Percentiles rank a stretch among this genome's conserved stretches.
phyloP scores from a whole-genome alignment of 2,329 filamentous ascomycete species.

The Whalleya microplaca region DNA sequence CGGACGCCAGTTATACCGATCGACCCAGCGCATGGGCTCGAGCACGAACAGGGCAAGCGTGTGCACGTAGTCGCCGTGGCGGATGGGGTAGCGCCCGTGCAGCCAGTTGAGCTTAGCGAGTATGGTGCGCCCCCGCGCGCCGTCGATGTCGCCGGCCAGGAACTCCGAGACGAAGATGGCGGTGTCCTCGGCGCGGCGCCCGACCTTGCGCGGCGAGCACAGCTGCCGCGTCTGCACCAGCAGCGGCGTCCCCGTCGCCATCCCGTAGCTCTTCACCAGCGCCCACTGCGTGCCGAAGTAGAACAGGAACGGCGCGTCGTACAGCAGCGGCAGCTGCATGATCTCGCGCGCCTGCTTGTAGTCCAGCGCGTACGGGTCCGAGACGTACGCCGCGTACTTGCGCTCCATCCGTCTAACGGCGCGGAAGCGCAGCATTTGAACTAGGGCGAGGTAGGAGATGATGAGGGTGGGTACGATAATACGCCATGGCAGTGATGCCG shows the following conservation, averaged over 20 bases:
- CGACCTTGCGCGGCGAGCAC: slow-evolving; percentile 22
- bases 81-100: slow-evolving; percentile 27
- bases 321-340: slow-evolving; percentile 23
- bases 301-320: slow-evolving; percentile 26
- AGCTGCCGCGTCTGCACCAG: slow-evolving; percentile 28
- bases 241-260: slow-evolving; percentile 26
- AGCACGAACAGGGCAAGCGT: slow-evolving; percentile 32
- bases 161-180: slow-evolving; percentile 27
- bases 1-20: slow-evolving; percentile 30
- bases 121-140: slow-evolving; percentile 22
- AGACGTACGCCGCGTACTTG: slow-evolving; percentile 22
- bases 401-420: slow-evolving; percentile 21
- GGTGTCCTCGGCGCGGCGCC: slow-evolving; percentile 31
- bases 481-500: slow-evolving; percentile 15
- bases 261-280: slow-evolving; percentile 29
- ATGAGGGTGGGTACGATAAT: slow-evolving; percentile 17
- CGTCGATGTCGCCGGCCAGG: slow-evolving; percentile 23
- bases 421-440: slow-evolving; percentile 21
- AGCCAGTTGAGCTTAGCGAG: slow-evolving; percentile 29
- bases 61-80: slow-evolving; percentile 26
- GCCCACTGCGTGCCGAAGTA: slow-evolving; percentile 29
- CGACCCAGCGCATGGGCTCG: slow-evolving; percentile 31
- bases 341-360: slow-evolving; percentile 27
- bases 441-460: slow-evolving; percentile 21
- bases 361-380: slow-evolving; percentile 23